These are phyloP conservation scores for Blepharisma stoltei DNA, from an alignment of 73 alveolate genomes.

Conservation along the genomic window DNA sequence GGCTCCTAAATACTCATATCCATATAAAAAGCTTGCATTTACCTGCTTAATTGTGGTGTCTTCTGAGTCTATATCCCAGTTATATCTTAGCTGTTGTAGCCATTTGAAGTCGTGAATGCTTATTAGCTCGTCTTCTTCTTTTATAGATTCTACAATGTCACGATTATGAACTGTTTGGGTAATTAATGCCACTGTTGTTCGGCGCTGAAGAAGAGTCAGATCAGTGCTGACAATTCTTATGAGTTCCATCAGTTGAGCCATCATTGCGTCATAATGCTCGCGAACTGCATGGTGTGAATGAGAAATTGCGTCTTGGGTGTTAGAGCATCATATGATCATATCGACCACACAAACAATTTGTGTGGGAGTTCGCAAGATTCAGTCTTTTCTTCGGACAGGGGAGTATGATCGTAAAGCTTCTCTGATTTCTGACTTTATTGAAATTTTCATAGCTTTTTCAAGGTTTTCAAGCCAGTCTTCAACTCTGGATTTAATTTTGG, in stretches of 20 bases:
- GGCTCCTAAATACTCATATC: slow-evolving; percentile 86
- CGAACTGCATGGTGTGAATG: slow-evolving; percentile 42
- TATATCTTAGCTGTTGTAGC: slow-evolving; percentile 95
- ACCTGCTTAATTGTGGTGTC: slow-evolving; percentile 83
- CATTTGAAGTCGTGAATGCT: slow-evolving; percentile 83
- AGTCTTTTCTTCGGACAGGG: slow-evolving; percentile 65
- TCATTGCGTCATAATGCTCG: slow-evolving; percentile 53
- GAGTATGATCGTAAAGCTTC: slow-evolving; percentile 66
- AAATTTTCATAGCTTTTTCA: slow-evolving; percentile 69
- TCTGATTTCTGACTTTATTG: slow-evolving; percentile 66
- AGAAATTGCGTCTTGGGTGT: slow-evolving; percentile 60
- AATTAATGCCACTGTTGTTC: slow-evolving; percentile 94
- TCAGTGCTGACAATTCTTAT: slow-evolving; percentile 54
- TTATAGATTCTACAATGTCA: slow-evolving; percentile 76
- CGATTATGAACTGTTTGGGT: slow-evolving; percentile 97
- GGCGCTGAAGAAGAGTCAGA: slow-evolving; percentile 71
- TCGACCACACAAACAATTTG: slow-evolving; percentile 77
- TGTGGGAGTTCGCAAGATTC: slow-evolving; percentile 71
- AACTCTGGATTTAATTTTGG: slow-evolving; percentile 70
- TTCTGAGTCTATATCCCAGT: slow-evolving; percentile 90
- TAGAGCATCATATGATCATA: slow-evolving; percentile 70
- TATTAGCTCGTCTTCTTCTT: slow-evolving; percentile 46
- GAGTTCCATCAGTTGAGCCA: slow-evolving; percentile 44
- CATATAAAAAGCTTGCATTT: slow-evolving; percentile 75
- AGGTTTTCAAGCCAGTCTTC: slow-evolving; percentile 82